Conservation (phyloP, 768 basidiomycete species). For the Harrya chromipes region DNA sequence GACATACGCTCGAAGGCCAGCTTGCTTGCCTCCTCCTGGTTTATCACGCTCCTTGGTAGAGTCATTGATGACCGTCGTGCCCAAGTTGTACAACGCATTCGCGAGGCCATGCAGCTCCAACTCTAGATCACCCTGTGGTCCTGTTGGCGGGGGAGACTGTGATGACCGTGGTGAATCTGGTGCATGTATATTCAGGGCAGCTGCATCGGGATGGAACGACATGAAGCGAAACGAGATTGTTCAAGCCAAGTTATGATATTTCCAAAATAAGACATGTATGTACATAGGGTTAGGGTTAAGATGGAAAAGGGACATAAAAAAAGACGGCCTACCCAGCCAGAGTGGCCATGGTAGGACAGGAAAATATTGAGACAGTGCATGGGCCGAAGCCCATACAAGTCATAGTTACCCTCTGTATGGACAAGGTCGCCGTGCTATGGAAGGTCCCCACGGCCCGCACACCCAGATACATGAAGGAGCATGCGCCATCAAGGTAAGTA, state of each 20-base stretch:
- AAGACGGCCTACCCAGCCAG: conserved; percentile 35
- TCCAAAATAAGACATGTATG: conserved; percentile 2
- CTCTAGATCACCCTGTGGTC: conserved; percentile 71
- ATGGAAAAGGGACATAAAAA: conserved; percentile 6
- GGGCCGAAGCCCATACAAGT: conserved; percentile 62
- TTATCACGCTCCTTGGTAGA: conserved; percentile 78
- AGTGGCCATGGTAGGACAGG: conserved; percentile 63
- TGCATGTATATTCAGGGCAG: conserved; percentile 12
- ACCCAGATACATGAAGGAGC: conserved; percentile 52
- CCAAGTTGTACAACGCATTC: conserved; percentile 75
- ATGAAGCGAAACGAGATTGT: no score
- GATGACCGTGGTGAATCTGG: conserved; percentile 63
- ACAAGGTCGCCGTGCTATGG: conserved; percentile 58
- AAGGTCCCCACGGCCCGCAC: conserved; percentile 53
- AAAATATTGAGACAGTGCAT: conserved; percentile 82
- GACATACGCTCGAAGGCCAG: conserved; percentile 70
- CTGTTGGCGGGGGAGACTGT: conserved; percentile 67
- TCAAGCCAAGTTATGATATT: neutral
- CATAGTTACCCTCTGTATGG: conserved; percentile 42
- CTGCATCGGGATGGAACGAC: no score
- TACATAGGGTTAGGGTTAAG: conserved; percentile 34
- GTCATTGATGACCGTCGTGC: conserved; percentile 81
- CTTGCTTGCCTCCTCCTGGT: conserved; percentile 67
- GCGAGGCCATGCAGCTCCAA: conserved; percentile 73
- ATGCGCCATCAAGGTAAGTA: conserved; percentile 68